Base-by-base conservation (phyloP, 495 filamentous ascomycete species). In the Filosporella fistucella region DNA sequence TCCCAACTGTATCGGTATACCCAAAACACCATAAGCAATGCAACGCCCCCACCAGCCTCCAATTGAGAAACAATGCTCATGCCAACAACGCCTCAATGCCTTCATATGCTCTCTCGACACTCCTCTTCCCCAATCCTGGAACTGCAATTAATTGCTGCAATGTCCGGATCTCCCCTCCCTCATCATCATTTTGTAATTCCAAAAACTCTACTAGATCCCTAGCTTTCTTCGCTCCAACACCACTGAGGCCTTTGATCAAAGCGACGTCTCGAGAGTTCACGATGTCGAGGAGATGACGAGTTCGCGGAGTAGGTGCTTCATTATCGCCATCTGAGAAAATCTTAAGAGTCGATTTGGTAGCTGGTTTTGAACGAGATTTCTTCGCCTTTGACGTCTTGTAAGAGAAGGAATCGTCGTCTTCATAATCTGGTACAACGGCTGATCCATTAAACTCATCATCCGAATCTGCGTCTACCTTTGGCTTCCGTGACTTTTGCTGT, bases 231-330 rank as follows among this genome's bases (percentile, higher is more conserved):
- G 74, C 68, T 0, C 82, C 82, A 13, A 86, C 72, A 7, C 82
- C 76, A 26, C 86, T 88, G n/a, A 97, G 74, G 14, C 81, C 76
- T 26, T 65, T 83, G 39, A 88, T 89, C 48, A 79, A 74, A 24
- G 67, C 71, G 6, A 89, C 64, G 51, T 96, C 86, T 12, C 86
- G 75, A 1, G 84, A 88, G 64, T 98, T 98, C 65, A 98, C 82
- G 56, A 96, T 86, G 12, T 78, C 74, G 3, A 98, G 72, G 8
- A 98, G 61, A 42, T 81, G 77, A 53, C 72, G 68, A 4, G 86
- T 87, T 5, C 83, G 74, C 2, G 89, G 88, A 0, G 86, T 85
- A 10, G 75, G 69, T 0, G 61, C 46, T 0, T 52, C 63, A 22
- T 55, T 36, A 42, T 24, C 28, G 5, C 42, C 34, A 14, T 57